A percentile compares a stretch with the other conserved stretches of the same genome.
phyloP scores from a whole-genome alignment of 805 yeast species.

The Wickerhamia fluorescens region DNA sequence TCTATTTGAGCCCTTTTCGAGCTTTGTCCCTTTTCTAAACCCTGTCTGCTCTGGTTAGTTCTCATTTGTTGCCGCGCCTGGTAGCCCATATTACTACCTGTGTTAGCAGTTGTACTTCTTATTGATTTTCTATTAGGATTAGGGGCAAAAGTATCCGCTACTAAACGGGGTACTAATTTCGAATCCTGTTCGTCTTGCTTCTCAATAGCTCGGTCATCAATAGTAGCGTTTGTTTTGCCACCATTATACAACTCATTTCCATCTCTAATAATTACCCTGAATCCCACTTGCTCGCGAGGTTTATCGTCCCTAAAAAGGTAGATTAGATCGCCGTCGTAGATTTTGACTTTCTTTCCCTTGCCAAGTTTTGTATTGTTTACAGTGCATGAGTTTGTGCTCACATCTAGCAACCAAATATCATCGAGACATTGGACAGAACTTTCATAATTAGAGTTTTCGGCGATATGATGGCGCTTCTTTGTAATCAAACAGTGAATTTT shows the following conservation, averaged over 20 bases:
- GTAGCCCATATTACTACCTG: conserved; percentile 24
- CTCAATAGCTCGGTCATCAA: background rate
- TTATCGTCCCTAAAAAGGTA: conserved; percentile 58
- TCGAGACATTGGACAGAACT: conserved; percentile 70
- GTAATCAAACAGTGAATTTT: conserved; percentile 72
- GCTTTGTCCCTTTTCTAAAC: conserved; percentile 10
- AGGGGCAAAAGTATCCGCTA: conserved; percentile 9
- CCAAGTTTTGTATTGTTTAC: conserved; percentile 56
- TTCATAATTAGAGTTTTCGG: conserved; percentile 45
- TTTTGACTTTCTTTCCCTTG: conserved; percentile 51
- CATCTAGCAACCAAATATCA: conserved; percentile 75
- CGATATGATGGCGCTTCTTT: conserved; percentile 55
- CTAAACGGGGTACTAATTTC: conserved; percentile 20
- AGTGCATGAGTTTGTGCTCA: conserved; percentile 72
- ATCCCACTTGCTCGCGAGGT: conserved; percentile 47
- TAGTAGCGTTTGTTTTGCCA: conserved; percentile 23
- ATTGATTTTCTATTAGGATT: too few species aligned
- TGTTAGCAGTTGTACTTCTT: conserved; percentile 1
- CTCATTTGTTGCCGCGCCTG: conserved; percentile 23
- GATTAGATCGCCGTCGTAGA: conserved; percentile 60
- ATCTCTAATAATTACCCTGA: conserved; percentile 47
- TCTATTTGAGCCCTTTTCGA: conserved; percentile 7
- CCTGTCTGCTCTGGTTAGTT: conserved; percentile 12
- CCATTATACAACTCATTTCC: conserved; percentile 51
- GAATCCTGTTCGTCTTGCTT: conserved; percentile 19